Evolutionary conservation across 768 basidiomycete species (phyloP).

Genomic region (Lentinus brumalis): DNA sequence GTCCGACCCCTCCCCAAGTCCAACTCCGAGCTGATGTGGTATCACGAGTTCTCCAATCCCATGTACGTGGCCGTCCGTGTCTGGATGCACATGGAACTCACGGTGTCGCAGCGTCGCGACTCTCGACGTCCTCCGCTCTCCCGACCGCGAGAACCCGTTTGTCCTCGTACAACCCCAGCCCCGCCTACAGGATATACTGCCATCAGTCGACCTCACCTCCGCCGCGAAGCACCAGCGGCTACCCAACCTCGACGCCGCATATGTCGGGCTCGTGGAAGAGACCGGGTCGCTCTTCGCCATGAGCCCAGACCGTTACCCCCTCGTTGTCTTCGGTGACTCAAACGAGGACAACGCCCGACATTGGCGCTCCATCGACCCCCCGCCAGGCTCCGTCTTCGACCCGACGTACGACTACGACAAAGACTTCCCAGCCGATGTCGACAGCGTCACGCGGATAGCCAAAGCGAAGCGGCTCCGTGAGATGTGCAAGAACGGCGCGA

Average conservation of each 20-base stretch:
- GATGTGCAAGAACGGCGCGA: slow-evolving; percentile 37
- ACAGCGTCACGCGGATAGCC: slow-evolving; percentile 40
- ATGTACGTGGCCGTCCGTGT: slow-evolving; percentile 50
- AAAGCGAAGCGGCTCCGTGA: slow-evolving; percentile 46
- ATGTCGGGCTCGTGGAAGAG: slow-evolving; percentile 77
- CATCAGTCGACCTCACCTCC: slow-evolving; percentile 39
- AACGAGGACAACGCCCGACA: slow-evolving; percentile 21
- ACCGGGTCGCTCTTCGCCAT: slow-evolving; percentile 81
- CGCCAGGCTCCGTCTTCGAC: slow-evolving; percentile 29
- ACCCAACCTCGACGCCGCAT: slow-evolving; percentile 65
- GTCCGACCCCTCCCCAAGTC: slow-evolving; percentile 32
- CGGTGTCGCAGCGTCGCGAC: slow-evolving; percentile 65
- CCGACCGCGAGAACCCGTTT: slow-evolving; percentile 60
- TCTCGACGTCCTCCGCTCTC: slow-evolving; percentile 67
- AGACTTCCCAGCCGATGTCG: slow-evolving; percentile 45
- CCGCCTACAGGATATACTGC: slow-evolving; percentile 70
- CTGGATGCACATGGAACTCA: neutral
- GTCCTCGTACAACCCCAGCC: slow-evolving; percentile 88
- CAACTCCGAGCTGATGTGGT: slow-evolving; percentile 57
- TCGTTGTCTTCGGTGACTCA: slow-evolving; percentile 70
- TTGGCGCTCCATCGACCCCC: slow-evolving; percentile 35
- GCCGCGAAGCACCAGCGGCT: slow-evolving; percentile 41
- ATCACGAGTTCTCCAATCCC: slow-evolving; percentile 57
- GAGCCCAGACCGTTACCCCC: slow-evolving; percentile 78
- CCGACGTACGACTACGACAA: slow-evolving; percentile 12